A percentile compares a stretch with the other conserved stretches of the same genome.
Evolutionary conservation across 1,139 yeast species (phyloP).

Genomic region (Kodamaea alishanica): DNA sequence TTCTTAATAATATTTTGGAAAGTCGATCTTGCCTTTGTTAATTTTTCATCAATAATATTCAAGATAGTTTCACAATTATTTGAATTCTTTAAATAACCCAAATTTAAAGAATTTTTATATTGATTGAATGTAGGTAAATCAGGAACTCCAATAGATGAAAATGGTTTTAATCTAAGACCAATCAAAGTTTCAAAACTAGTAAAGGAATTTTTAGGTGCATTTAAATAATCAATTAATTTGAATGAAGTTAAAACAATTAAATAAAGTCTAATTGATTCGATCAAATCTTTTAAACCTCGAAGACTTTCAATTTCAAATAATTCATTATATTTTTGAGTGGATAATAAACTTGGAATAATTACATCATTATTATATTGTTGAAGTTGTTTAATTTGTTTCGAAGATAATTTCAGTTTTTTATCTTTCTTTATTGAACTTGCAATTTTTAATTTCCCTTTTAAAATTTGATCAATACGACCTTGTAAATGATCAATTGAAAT

Average conservation of each 20-base stretch:
- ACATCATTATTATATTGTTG: conserved; percentile 13
- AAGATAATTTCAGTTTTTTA: conserved; percentile 1
- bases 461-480: conserved; percentile 37
- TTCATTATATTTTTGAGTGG: conserved; percentile 17
- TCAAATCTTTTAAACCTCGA: conserved; percentile 31
- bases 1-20: conserved; percentile 9
- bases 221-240: conserved; percentile 26
- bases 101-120: conserved; percentile 20
- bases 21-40: conserved; percentile 9
- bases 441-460: conserved; percentile 37
- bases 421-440: conserved; percentile 41
- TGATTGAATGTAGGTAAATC: conserved; percentile 49
- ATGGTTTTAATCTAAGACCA: conserved; percentile 73
- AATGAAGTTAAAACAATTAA: conserved; percentile 24
- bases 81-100: conserved; percentile 7
- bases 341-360: conserved; percentile 23
- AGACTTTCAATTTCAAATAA: conserved; percentile 14
- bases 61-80: conserved; percentile 10
- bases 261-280: conserved; percentile 22
- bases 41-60: conserved; percentile 10
- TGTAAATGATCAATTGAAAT: conserved; percentile 46
- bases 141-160: conserved; percentile 82
- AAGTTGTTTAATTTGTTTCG: neutral
- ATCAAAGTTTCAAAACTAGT: conserved; percentile 52
- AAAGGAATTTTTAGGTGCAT: conserved; percentile 34